Evolutionary conservation across 2,329 filamentous ascomycete species (phyloP).

Genomic region (Nectriaceae sp.): DNA sequence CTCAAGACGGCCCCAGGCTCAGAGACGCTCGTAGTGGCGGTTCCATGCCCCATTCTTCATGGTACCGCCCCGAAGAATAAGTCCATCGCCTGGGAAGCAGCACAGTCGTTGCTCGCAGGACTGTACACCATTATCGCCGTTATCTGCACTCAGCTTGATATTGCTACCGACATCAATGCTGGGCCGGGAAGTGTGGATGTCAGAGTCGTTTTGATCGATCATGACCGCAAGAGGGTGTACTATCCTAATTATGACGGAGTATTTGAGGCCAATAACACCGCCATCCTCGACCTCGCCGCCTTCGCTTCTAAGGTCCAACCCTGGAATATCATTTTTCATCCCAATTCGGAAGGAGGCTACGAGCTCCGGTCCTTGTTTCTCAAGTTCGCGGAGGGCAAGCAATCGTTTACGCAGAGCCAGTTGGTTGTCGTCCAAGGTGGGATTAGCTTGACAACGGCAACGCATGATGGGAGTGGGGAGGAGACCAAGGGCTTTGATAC

Average conservation of each 20-base stretch:
- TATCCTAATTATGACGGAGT: conserved; percentile 35
- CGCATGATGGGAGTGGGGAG: not conserved
- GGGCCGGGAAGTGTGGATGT: conserved; percentile 72
- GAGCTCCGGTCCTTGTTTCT: conserved; percentile 54
- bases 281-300: conserved; percentile 50
- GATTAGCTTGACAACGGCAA: conserved; percentile 40
- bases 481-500: conserved; percentile 26
- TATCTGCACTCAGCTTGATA: conserved; percentile 64
- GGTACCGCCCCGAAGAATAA: conserved; percentile 43
- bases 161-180: conserved; percentile 57
- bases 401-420: conserved; percentile 51
- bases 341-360: conserved; percentile 66
- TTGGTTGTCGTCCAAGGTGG: conserved; percentile 55
- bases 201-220: conserved; percentile 72
- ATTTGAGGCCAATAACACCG: conserved; percentile 47
- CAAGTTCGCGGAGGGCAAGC: conserved; percentile 47
- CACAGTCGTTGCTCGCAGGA: conserved; percentile 73
- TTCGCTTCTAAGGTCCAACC: conserved; percentile 56
- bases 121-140: conserved; percentile 78
- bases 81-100: conserved; percentile 62
- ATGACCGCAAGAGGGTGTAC: conserved; percentile 42
- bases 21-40: conserved; percentile 52
- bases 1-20: conserved; percentile 41
- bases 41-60: conserved; percentile 64
- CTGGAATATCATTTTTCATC: conserved; percentile 68